phyloP scores from a whole-genome alignment of 208 protist genomes.

The Naegleria fowleri region DNA sequence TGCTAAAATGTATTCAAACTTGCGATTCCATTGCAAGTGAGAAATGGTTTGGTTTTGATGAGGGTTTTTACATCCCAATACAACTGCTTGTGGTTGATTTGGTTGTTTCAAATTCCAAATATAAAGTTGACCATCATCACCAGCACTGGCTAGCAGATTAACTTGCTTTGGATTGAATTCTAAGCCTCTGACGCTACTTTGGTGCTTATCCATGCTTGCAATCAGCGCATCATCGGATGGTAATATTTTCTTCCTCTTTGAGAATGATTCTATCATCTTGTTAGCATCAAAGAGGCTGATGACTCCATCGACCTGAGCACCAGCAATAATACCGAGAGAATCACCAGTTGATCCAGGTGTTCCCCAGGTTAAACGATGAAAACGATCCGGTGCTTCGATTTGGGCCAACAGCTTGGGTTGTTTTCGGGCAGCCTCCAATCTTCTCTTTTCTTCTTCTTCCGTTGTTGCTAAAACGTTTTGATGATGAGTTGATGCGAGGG shows the following conservation, averaged over 20 bases:
- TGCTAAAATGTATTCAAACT: constrained; percentile 77
- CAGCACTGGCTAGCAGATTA: constrained; percentile 64
- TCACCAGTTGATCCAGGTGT: background rate
- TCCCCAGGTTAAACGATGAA: constrained; percentile 2
- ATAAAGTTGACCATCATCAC: constrained; percentile 46
- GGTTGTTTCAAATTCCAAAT: constrained; percentile 81
- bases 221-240: constrained; percentile 53
- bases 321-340: background rate
- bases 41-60: constrained; percentile 50
- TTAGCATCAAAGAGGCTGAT: background rate
- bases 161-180: constrained; percentile 85
- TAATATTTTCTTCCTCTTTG: background rate
- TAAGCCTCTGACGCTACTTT: constrained; percentile 65
- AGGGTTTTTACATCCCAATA: constrained; percentile 59
- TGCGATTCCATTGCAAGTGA: constrained; percentile 66
- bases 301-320: background rate
- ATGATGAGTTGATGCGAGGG: background rate
- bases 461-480: background rate
- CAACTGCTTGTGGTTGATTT: constrained; percentile 52
- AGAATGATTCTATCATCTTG: background rate
- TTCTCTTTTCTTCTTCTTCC: background rate
- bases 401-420: background rate
- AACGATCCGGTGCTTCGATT: background rate
- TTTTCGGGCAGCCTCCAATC: background rate
- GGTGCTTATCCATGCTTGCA: constrained; percentile 69